These are phyloP conservation scores for Fusarium nurragi DNA, from an alignment of 2,329 filamentous ascomycete genomes.

Conservation along the genomic window DNA sequence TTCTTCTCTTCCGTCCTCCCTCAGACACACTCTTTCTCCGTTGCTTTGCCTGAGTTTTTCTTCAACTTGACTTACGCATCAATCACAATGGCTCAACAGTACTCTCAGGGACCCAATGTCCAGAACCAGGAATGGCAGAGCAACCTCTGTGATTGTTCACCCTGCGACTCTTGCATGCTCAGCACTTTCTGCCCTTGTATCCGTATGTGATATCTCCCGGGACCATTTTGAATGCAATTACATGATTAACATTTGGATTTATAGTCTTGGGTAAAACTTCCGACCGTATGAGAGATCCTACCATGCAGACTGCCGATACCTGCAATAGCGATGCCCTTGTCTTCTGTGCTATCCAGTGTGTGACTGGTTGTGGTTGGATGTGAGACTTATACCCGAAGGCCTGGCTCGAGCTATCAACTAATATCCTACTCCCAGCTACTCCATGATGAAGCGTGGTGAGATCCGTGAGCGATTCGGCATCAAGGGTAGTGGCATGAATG, in stretches of 20 bases:
- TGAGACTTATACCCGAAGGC: slow-evolving; percentile 39
- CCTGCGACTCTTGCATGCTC: slow-evolving; percentile 52
- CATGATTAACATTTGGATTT: slow-evolving; percentile 22
- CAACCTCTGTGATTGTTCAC: slow-evolving; percentile 54
- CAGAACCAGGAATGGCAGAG: slow-evolving; percentile 51
- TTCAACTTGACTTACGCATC: not conserved
- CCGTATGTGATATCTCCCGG: slow-evolving; percentile 47
- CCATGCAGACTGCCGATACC: slow-evolving; percentile 51
- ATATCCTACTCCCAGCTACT: slow-evolving; percentile 47
- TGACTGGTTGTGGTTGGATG: slow-evolving; percentile 57
- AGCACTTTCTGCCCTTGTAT: slow-evolving; percentile 56
- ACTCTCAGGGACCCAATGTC: slow-evolving; percentile 41
- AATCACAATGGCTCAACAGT: slow-evolving; percentile 41
- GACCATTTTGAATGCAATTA: not conserved
- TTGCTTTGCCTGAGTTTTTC: not conserved
- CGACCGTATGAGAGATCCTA: slow-evolving; percentile 56
- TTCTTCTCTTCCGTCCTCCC: not conserved
- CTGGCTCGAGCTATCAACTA: not conserved
- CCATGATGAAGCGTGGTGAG: slow-evolving; percentile 63
- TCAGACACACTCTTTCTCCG: not conserved
- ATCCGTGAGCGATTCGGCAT: slow-evolving; percentile 65
- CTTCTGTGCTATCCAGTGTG: slow-evolving; percentile 50
- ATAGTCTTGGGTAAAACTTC: slow-evolving; percentile 57
- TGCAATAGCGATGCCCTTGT: slow-evolving; percentile 57
- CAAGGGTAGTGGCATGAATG: slow-evolving; percentile 56